These are phyloP conservation scores for Candida alai DNA, from an alignment of 805 yeast genomes.

Conservation along the genomic window DNA sequence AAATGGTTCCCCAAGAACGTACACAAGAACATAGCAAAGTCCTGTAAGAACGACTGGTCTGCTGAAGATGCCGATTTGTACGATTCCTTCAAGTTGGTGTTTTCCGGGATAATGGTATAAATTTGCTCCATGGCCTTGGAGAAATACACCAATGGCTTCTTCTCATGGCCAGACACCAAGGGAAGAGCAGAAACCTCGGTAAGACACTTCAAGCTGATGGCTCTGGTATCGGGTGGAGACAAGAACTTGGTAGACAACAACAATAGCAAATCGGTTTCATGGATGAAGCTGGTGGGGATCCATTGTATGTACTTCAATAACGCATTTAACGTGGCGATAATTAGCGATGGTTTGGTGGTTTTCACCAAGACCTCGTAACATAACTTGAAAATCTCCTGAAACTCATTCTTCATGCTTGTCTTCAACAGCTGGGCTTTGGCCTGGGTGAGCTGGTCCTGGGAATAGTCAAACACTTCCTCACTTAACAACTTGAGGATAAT, in stretches of 20 bases:
- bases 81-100: constrained; percentile 64
- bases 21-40: constrained; percentile 87
- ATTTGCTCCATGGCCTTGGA: constrained; percentile 70
- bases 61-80: constrained; percentile 72
- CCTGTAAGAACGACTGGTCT: constrained; percentile 93
- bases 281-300: constrained; percentile 89
- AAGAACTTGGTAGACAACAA: constrained; percentile 74
- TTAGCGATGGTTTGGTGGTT: constrained; percentile 77
- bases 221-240: constrained; percentile 73
- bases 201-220: constrained; percentile 83
- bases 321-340: constrained; percentile 79
- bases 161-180: constrained; percentile 23
- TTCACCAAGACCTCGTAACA: constrained; percentile 92
- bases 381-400: constrained; percentile 86
- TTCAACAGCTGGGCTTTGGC: constrained; percentile 85
- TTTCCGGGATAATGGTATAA: constrained; percentile 63
- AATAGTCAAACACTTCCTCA: constrained; percentile 94
- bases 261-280: constrained; percentile 77
- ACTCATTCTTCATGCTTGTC: constrained; percentile 81
- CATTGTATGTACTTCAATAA: constrained; percentile 84
- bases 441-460: constrained; percentile 96
- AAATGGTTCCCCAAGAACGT: constrained; percentile 79
- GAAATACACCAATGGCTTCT: constrained; percentile 65
- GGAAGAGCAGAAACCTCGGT: constrained; percentile 83
- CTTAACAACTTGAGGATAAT: constrained; percentile 80